Percentiles rank a stretch among this genome's conserved stretches.
These are phyloP conservation scores for Ceratobasidium theobromae DNA, from an alignment of 1,284 basidiomycete genomes.

Conservation along the genomic window DNA sequence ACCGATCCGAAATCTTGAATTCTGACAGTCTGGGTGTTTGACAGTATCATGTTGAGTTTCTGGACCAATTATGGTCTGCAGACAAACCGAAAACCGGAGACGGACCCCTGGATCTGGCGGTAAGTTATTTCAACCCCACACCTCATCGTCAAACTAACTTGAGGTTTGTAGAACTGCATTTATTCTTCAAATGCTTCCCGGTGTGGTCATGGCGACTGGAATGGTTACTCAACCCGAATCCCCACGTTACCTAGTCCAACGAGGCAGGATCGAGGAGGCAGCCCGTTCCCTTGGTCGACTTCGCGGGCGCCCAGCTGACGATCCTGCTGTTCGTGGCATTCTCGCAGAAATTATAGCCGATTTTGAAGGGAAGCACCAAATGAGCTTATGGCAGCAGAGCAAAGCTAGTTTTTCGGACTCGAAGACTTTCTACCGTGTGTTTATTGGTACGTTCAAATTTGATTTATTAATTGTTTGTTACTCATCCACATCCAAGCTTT, in stretches of 20 bases:
- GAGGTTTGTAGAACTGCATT: constrained; percentile 37
- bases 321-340: constrained; percentile 33
- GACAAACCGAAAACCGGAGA: constrained; percentile 2
- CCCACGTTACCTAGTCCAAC: constrained; percentile 40
- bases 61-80: constrained; percentile 32
- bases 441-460: constrained; percentile 14
- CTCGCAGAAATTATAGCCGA: constrained; percentile 33
- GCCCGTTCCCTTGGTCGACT: constrained; percentile 5
- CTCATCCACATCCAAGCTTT: background rate
- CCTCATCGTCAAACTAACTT: background rate
- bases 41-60: constrained; percentile 37
- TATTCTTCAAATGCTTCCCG: constrained; percentile 40
- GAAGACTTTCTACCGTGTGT: constrained; percentile 31
- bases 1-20: background rate
- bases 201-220: constrained; percentile 35
- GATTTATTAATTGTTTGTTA: background rate
- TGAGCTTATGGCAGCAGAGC: constrained; percentile 33
- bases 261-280: constrained; percentile 38
- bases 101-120: constrained; percentile 36
- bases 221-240: constrained; percentile 36
- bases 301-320: constrained; percentile 22
- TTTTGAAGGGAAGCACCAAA: constrained; percentile 30
- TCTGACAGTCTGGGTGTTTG: background rate
- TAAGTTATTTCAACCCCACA: background rate
- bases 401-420: constrained; percentile 21